phyloP scores from a whole-genome alignment of 257 asterid species.

The Vinca minor region DNA sequence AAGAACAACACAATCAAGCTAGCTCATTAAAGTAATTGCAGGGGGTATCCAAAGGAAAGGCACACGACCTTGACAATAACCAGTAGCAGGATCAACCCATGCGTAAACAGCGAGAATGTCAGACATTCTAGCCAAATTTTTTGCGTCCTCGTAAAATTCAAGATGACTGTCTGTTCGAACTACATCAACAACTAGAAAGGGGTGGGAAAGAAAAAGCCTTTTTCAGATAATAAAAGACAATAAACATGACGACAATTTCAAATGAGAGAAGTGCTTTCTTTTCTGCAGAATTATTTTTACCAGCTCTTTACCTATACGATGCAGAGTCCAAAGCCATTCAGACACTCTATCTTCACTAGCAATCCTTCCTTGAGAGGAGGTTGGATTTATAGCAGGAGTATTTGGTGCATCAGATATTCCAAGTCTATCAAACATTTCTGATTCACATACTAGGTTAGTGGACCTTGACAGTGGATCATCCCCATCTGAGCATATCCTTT shows the following conservation, averaged over 20 bases:
- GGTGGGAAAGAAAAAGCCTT: not conserved
- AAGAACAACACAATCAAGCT: conserved; percentile 10
- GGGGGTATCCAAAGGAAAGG: not conserved
- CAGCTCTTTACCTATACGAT: conserved; percentile 61
- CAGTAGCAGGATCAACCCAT: conserved; percentile 95
- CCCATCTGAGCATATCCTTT: conserved; percentile 26
- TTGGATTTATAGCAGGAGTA: conserved; percentile 35
- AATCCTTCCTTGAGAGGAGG: conserved; percentile 48
- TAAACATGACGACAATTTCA: not conserved
- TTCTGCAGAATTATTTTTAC: not conserved
- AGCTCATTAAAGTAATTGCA: not conserved
- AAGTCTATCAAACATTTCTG: conserved; percentile 39
- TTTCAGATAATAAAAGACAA: conserved; percentile 11
- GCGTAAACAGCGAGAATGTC: conserved; percentile 99
- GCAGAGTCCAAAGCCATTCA: conserved; percentile 99
- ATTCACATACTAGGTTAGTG: conserved; percentile 32
- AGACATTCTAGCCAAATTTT: conserved; percentile 94
- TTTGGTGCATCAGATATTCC: conserved; percentile 61
- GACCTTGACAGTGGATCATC: conserved; percentile 37
- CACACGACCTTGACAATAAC: conserved; percentile 88
- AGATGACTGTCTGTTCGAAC: conserved; percentile 97
- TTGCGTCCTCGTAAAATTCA: conserved; percentile 79
- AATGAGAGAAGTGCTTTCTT: conserved; percentile 9
- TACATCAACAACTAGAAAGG: conserved; percentile 75
- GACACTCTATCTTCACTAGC: conserved; percentile 67